These are phyloP conservation scores for Fusarium coicis DNA, from an alignment of 2,329 filamentous ascomycete species.

Conservation along the genomic window DNA sequence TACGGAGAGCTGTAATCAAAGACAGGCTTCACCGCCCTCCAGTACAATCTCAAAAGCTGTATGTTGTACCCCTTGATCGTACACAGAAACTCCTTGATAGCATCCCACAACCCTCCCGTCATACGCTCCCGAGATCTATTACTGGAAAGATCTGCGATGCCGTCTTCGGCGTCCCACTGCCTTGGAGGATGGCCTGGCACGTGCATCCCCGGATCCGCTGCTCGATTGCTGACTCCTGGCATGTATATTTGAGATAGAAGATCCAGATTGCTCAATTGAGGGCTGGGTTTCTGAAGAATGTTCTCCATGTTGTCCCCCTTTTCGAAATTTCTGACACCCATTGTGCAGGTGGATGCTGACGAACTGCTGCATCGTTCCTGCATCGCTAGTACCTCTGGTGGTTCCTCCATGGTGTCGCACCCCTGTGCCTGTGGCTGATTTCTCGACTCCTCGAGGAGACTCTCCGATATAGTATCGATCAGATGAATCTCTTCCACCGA, in stretches of 20 bases:
- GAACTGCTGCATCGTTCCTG: constrained; percentile 36
- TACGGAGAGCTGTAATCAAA: constrained; percentile 52
- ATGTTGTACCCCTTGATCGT: constrained; percentile 7
- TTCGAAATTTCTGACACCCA: not conserved
- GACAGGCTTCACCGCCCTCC: constrained; percentile 51
- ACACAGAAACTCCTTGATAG: constrained; percentile 14
- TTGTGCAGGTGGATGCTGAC: constrained; percentile 44
- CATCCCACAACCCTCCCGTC: constrained; percentile 18
- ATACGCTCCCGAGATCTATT: not conserved
- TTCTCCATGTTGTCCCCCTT: not conserved
- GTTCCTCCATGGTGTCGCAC: not conserved
- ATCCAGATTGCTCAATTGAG: not conserved
- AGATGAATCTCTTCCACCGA: constrained; percentile 32
- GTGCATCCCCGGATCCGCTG: constrained; percentile 18
- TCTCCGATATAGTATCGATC: constrained; percentile 47
- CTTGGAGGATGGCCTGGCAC: constrained; percentile 46
- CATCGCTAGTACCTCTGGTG: not conserved
- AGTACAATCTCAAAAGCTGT: constrained; percentile 48
- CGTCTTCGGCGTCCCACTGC: constrained; percentile 41
- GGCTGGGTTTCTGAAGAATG: not conserved
- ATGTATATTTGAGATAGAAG: not conserved
- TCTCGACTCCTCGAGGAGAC: constrained; percentile 19
- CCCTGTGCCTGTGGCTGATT: constrained; percentile 20
- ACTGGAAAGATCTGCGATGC: constrained; percentile 46
- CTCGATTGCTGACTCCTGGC: not conserved